phyloP scores from a whole-genome alignment of 2,329 filamentous ascomycete genomes.

The Emmonsia crescens region DNA sequence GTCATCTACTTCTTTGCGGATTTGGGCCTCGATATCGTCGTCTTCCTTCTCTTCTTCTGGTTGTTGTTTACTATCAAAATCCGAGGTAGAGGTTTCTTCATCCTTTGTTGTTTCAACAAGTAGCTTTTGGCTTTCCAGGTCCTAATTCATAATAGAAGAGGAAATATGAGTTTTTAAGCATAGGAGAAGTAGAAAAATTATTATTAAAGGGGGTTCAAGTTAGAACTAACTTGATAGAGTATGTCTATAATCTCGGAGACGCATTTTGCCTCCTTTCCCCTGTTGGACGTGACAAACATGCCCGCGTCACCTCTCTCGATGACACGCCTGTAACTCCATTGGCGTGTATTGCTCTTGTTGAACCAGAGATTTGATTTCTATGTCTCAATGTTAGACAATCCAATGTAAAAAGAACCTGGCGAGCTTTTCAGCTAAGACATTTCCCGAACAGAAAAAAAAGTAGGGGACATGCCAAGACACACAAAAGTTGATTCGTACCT shows the following conservation, averaged over 20 bases:
- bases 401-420: not conserved
- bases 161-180: not conserved
- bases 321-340: slow-evolving; percentile 11
- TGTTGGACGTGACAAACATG: slow-evolving; percentile 53
- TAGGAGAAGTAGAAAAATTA: not conserved
- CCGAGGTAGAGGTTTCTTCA: slow-evolving; percentile 3
- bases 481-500: not conserved
- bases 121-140: not conserved
- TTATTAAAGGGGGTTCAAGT: not conserved
- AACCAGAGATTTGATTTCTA: slow-evolving; percentile 1
- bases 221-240: slow-evolving; percentile 41
- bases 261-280: slow-evolving; percentile 50
- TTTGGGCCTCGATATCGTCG: slow-evolving; percentile 50
- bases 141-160: not conserved
- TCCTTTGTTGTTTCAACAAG: slow-evolving; percentile 7
- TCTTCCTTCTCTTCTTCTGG: slow-evolving; percentile 27
- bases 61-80: slow-evolving; percentile 10
- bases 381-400: not conserved
- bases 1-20: slow-evolving; percentile 46
- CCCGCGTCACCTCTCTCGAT: slow-evolving; percentile 45
- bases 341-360: slow-evolving; percentile 3
- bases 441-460: not conserved
- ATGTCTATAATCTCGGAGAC: slow-evolving; percentile 47
- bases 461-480: not conserved
- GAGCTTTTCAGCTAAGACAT: not conserved